Evolutionary conservation across 176 grass and related monocot genomes (phyloP), one percentile per base, ranked within the genome.

Genomic region (Eremochloa ophiuroides): DNA sequence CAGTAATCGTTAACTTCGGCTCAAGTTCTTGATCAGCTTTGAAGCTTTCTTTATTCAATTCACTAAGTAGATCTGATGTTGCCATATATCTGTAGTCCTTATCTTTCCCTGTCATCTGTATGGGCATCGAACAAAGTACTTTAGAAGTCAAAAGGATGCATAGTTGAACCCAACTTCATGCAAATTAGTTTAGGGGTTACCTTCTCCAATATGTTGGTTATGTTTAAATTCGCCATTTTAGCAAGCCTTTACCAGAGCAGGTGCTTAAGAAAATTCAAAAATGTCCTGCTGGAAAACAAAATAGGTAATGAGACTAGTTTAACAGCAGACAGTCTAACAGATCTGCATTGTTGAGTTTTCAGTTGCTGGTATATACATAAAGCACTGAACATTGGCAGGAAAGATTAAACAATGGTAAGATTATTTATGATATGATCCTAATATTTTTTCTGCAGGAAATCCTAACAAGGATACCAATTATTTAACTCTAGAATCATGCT

Each of bases 81-180:
- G 94, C 94, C 94, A 97, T 97, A 82, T 97, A 97, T 87, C 91
- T 91, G 66, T 97, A 97, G 74, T 97, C 94, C 78, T 97, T 97
- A 81, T 97, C 94, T 72, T 97, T 97, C 46, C 94, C 94, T 10
- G 89, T 97, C 94, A 97, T 97, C 91, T 97, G 79, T 74, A 63
- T 75, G n/a, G 7, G 42, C 10, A 85, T 88, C 83, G 55, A 44
- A 82, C 30, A 60, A 77, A 25, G 38, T 46, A 33, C 15, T 78
- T 84, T 43, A 79, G 35, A 80, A 76, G 26, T 51, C 66, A 65
- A 62, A 29, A 58, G 12, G 27, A 80, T 29, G 39, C n/a, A 11
- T 50, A 73, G n/a, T 65, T 59, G 71, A 47, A 74, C 23, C 10
- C 8, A 69, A 31, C 27, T 60, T 69, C 39, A 82, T 53, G 77